Base-by-base conservation (phyloP, 768 basidiomycete species). In the Cantharellus anzutake region DNA sequence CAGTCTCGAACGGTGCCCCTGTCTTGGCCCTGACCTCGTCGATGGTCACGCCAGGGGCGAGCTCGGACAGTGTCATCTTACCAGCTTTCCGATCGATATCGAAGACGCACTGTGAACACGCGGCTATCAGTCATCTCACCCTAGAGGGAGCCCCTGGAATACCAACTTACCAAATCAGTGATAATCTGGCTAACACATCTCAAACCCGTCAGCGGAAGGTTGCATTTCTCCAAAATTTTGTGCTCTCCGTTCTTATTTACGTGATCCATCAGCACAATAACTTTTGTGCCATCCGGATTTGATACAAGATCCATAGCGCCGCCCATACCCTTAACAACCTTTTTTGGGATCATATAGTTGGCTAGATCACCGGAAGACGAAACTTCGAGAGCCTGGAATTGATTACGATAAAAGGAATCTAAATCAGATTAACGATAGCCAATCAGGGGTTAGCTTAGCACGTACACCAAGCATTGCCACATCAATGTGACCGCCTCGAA, bases 341-440 rank as follows among this genome's bases (percentile, higher is more conserved):
- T 94, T 11, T 91, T 89, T 2, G 92, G 93, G 67, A 96, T 92
- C 93, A 96, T 97, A 69, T 90, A 97, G 74, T 97, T 97, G 60
- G 93, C 93, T 63, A 97, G 85, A 69, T 97, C 93, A 44, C 89
- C 92, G 1, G 80, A 81, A 64, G 86, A 82, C 2, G 90, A 91
- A 56, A 97, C 93, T 76, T 97, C 83, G 88, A 97, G 89, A 5
- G 90, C 89, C 86, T 89, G 60, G 5, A 59, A 35, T 20, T 34
- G 40, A 40, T 11, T 42, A 11, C 11, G 35, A 55, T 11, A 11
- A 11, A 37, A 37, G 52, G 52, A 11, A 37, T 11, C 11, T 11
- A 34, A 60, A 60, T 11, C 5, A 20, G 51, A 42, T 59, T 40
- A 35, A 55, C 16, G 3, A 35, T 58, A 53, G 20, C 42, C 29